Evolutionary conservation across 2,329 filamentous ascomycete species (phyloP).

Genomic region (Calonectria montana): DNA sequence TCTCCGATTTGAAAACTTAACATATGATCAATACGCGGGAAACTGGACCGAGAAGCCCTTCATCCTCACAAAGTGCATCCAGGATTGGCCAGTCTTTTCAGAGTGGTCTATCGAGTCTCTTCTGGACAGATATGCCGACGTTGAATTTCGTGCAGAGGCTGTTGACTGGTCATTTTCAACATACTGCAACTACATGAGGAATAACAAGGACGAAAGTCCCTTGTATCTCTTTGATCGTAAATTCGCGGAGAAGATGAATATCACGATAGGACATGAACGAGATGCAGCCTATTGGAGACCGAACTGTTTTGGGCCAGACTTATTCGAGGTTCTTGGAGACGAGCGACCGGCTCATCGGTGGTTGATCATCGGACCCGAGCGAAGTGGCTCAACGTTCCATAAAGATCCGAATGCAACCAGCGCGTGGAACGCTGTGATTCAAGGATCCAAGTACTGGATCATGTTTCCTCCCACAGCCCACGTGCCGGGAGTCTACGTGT

Average conservation of each 20-base stretch:
- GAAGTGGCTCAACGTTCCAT: constrained; percentile 94
- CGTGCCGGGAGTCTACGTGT: constrained; percentile 92
- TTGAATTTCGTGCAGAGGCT: constrained; percentile 87
- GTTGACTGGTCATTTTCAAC: constrained; percentile 91
- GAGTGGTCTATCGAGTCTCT: constrained; percentile 80
- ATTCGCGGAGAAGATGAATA: constrained; percentile 87
- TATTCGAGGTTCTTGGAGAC: constrained; percentile 81
- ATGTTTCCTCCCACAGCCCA: constrained; percentile 88
- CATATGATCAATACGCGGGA: constrained; percentile 77
- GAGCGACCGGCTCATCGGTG: constrained; percentile 90
- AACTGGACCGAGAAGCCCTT: constrained; percentile 86
- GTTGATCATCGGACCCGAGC: constrained; percentile 89
- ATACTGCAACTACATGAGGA: constrained; percentile 84
- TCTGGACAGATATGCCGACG: constrained; percentile 70
- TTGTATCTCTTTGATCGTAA: constrained; percentile 91
- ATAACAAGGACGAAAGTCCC: constrained; percentile 86
- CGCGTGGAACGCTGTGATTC: constrained; percentile 94
- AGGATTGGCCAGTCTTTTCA: constrained; percentile 81
- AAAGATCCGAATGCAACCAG: constrained; percentile 81
- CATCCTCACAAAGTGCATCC: constrained; percentile 85
- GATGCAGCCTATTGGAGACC: constrained; percentile 79
- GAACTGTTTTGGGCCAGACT: constrained; percentile 85
- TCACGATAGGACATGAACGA: constrained; percentile 68
- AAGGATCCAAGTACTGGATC: constrained; percentile 96
- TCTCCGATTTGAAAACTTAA: constrained; percentile 73